phyloP scores from a whole-genome alignment of 2,329 filamentous ascomycete genomes.

The Phialemonium atrogriseum region DNA sequence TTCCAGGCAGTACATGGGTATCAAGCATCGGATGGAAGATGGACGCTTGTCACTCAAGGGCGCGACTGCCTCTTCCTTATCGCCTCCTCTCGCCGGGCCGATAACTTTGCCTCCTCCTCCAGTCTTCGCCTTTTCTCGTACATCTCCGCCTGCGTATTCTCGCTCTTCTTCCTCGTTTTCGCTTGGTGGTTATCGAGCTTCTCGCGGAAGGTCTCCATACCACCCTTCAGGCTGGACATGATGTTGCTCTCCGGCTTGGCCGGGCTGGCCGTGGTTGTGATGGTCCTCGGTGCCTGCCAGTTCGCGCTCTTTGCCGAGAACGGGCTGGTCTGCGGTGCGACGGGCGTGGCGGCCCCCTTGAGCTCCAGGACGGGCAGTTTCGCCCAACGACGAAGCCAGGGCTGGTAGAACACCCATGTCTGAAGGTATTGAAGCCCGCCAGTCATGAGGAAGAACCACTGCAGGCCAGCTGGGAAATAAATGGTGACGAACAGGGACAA shows the following conservation, averaged over 20 bases:
- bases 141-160: slow-evolving; percentile 13
- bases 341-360: slow-evolving; percentile 1
- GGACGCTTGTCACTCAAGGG: too few relatives aligned
- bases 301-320: slow-evolving; percentile 7
- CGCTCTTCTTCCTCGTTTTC: slow-evolving; percentile 5
- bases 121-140: slow-evolving; percentile 19
- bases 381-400: slow-evolving; percentile 25
- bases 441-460: slow-evolving; percentile 52
- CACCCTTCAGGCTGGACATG: slow-evolving; percentile 10
- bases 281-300: slow-evolving; percentile 23
- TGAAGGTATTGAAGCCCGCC: slow-evolving; percentile 31
- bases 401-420: slow-evolving; percentile 31
- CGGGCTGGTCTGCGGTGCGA: not conserved
- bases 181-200: slow-evolving; percentile 10
- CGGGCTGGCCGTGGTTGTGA: slow-evolving; percentile 14
- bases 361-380: slow-evolving; percentile 26
- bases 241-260: slow-evolving; percentile 5
- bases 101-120: slow-evolving; percentile 16
- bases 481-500: slow-evolving; percentile 34
- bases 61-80: too few relatives aligned
- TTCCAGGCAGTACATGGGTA: too few relatives aligned
- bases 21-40: too few relatives aligned
- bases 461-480: slow-evolving; percentile 39
- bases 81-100: slow-evolving; percentile 3
- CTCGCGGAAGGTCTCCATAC: slow-evolving; percentile 8